Evolutionary conservation across 345 rosid species (phyloP), one percentile per base, ranked within the genome.

Genomic region (Arabis alpina): DNA sequence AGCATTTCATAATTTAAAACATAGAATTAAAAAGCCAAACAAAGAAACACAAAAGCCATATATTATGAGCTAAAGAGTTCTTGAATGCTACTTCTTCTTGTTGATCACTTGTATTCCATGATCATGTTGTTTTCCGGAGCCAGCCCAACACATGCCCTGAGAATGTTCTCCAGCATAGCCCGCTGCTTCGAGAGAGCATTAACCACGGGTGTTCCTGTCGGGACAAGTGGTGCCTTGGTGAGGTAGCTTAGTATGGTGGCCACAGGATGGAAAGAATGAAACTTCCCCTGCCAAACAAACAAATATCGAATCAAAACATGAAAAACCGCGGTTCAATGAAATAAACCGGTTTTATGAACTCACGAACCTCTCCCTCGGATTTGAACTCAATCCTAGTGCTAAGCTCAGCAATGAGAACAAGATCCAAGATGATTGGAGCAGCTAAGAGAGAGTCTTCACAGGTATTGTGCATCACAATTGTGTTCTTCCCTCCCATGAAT

Each of bases 71-170:
- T 74, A 11, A 32, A 53, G 23, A 16, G 52, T 54, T 74, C 42
- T 57, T 32, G 16, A 27, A 30, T 48, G 12, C 71, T 67, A 68
- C 66, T 67, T 68, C 50, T 6, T 36, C 54, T 30, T 41, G 28
- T 16, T 34, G 37, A 34, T 93, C 96, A 94, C 82, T 91, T 94
- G 86, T 86, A 94, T 40, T 94, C 99, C 84, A 94, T 61, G 66
- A 91, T 94, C 99, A 94, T 94, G 86, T 94, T 91, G 85, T 91
- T 94, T 74, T 94, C 99, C 1, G 99, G 97, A 23, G 99, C 87
- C 80, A 94, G 75, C 2, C 99, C 99, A 54, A 94, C 80, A 57
- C 99, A 94, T 25, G 97, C 97, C 83, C 99, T 85, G 71, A 94
- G 53, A 41, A 94, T 91, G 82, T 94, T 94, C 90, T 94, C 99